Evolutionary conservation across 2,329 filamentous ascomycete species (phyloP).

Genomic region (Stagonosporopsis chrysanthemi): DNA sequence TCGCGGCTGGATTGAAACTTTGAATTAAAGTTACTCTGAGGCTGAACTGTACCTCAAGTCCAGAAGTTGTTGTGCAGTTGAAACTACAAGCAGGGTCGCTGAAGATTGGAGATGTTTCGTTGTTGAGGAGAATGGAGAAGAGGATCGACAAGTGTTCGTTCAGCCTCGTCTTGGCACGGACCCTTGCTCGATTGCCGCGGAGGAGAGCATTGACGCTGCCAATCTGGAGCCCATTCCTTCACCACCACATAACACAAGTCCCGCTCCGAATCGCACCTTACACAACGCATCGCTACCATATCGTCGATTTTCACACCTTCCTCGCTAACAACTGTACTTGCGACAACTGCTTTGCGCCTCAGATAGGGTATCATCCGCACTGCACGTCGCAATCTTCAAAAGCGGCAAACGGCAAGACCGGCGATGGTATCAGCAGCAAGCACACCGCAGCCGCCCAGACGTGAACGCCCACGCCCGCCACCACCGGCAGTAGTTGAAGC

Average conservation of each 20-base stretch:
- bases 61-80: too few species aligned
- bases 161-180: constrained; percentile 12
- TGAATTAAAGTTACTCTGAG: too few species aligned
- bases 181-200: constrained; percentile 16
- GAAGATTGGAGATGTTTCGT: too few species aligned
- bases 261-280: neutral
- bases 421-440: constrained; percentile 42
- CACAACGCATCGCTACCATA: neutral
- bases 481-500: constrained; percentile 60
- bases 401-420: constrained; percentile 1
- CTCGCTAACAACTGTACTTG: neutral
- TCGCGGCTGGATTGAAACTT: too few species aligned
- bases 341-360: neutral
- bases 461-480: constrained; percentile 47
- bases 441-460: constrained; percentile 29
- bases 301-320: neutral
- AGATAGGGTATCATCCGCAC: neutral
- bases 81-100: too few species aligned
- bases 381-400: constrained; percentile 3
- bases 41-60: too few species aligned
- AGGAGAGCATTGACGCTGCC: constrained; percentile 17
- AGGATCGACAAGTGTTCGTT: neutral
- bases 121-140: neutral
- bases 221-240: constrained; percentile 1
- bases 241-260: constrained; percentile 8